Base-by-base conservation (phyloP, 2,329 filamentous ascomycete species). In the Aureobasidium sp. region DNA sequence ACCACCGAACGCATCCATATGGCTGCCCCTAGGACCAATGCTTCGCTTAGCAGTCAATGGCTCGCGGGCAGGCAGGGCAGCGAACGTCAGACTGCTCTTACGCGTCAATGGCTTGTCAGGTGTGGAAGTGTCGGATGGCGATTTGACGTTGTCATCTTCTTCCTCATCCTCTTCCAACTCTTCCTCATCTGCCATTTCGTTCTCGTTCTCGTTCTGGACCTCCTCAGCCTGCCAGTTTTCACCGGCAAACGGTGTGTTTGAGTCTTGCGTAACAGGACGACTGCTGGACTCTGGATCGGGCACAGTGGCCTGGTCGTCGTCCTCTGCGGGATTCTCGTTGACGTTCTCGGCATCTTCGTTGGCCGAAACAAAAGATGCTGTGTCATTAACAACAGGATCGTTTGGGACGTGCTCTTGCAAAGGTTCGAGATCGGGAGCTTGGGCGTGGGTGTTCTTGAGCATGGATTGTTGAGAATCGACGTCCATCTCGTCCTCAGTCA, bases 61-160 rank as follows among this genome's bases (percentile, higher is more conserved):
- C 70, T 97, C 93, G 64, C 94, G 84, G 2, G 93, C 92, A 34
- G 94, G 94, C 13, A 99, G 80, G 20, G 94, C 91, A 41, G 94
- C 91, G 76, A 99, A 97, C 63, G 89, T 96, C 64, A 99, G 82
- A 72, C 93, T 97, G 75, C 92, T 96, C 80, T 97, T 97, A 64
- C 93, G 87, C 67, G 95, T 83, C 34, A 90, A 80, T 1, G 88
- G 88, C 67, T 90, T 83, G 53, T 89, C 85, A 0, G 89, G 89
- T 67, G 88, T 92, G 0, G 89, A 90, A 0, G 79, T 81, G 52
- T 90, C 87, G 2, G 87, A 89, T 17, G 83, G 82, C 3, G 86
- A 88, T 64, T 80, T 78, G 26, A 61, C 41, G 15, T 65, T 64
- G 12, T 64, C 66, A 51, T 68, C 83, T 42, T 83, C 68, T 26